Conservation (phyloP, 2,329 filamentous ascomycete genomes). For the Cryphonectria nitschkei region DNA sequence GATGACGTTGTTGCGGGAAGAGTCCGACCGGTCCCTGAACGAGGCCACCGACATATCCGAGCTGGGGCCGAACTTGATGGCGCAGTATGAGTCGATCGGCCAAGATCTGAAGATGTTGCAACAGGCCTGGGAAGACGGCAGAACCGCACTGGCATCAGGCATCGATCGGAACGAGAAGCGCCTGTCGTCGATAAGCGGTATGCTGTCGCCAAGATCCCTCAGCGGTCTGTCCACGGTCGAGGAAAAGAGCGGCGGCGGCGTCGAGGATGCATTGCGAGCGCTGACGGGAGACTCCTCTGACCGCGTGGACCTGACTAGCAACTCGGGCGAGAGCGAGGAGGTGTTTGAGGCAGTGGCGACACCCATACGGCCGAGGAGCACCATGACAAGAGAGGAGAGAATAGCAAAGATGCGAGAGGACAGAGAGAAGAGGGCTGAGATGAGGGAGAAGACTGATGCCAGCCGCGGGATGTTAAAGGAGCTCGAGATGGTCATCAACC, state of each 20-base stretch:
- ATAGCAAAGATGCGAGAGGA: conserved; percentile 89
- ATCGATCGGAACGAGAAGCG: conserved; percentile 80
- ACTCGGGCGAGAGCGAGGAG: conserved; percentile 66
- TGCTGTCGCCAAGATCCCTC: conserved; percentile 65
- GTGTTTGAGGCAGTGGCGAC: conserved; percentile 91
- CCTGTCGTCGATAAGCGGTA: conserved; percentile 63
- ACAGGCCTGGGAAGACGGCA: conserved; percentile 86
- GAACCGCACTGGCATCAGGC: conserved; percentile 77
- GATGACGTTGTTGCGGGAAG: conserved; percentile 86
- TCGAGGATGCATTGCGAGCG: conserved; percentile 69
- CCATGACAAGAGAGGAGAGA: conserved; percentile 82
- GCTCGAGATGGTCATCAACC: conserved; percentile 83
- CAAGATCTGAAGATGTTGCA: conserved; percentile 80
- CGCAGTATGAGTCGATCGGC: conserved; percentile 94
- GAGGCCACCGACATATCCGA: conserved; percentile 74
- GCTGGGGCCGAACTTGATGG: conserved; percentile 76
- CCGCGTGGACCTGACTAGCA: conserved; percentile 53
- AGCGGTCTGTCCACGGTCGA: conserved; percentile 70
- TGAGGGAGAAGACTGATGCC: conserved; percentile 76
- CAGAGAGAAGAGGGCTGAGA: conserved; percentile 70
- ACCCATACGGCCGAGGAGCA: conserved; percentile 68
- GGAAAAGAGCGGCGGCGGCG: conserved; percentile 43
- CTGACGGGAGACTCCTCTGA: conserved; percentile 72
- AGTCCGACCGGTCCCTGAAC: conserved; percentile 80
- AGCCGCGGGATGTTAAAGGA: conserved; percentile 91